Evolutionary conservation across 768 basidiomycete species (phyloP).

Genomic region (Panaeolus cyanescens): DNA sequence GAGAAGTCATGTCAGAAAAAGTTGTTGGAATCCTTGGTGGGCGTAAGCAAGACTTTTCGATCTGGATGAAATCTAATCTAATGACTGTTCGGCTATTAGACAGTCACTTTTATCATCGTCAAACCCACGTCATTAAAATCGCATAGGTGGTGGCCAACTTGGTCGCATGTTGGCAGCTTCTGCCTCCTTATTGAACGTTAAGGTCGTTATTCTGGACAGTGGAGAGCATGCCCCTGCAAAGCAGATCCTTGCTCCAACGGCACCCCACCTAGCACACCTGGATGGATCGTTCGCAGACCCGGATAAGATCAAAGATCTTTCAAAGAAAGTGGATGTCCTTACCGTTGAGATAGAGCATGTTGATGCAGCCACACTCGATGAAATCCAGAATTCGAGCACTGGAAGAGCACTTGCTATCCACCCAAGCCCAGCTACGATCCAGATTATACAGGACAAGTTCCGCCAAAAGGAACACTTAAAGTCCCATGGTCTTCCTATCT

Average conservation of each 20-base stretch:
- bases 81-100: conserved; percentile 9
- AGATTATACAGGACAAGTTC: conserved; percentile 88
- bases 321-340: conserved; percentile 78
- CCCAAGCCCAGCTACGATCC: conserved; percentile 81
- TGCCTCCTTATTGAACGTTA: conserved; percentile 84
- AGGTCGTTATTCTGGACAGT: conserved; percentile 82
- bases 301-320: conserved; percentile 76
- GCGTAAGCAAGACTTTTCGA: conserved; percentile 33
- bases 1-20: conserved; percentile 41
- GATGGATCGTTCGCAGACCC: conserved; percentile 90
- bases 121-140: conserved; percentile 18
- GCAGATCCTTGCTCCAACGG: conserved; percentile 68
- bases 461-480: conserved; percentile 75
- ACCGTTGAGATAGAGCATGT: conserved; percentile 99
- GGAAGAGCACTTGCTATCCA: conserved; percentile 50
- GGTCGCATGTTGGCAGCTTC: conserved; percentile 95
- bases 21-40: conserved; percentile 54
- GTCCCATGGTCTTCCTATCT: conserved; percentile 60
- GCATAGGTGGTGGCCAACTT: conserved; percentile 90
- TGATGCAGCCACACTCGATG: conserved; percentile 71
- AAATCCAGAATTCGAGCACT: conserved; percentile 43
- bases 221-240: conserved; percentile 87
- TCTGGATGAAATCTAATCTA: neutral
- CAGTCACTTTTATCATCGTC: conserved; percentile 9
- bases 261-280: conserved; percentile 59